These are phyloP conservation scores for Fusarium coicis DNA, from an alignment of 2,329 filamentous ascomycete genomes.

Conservation along the genomic window DNA sequence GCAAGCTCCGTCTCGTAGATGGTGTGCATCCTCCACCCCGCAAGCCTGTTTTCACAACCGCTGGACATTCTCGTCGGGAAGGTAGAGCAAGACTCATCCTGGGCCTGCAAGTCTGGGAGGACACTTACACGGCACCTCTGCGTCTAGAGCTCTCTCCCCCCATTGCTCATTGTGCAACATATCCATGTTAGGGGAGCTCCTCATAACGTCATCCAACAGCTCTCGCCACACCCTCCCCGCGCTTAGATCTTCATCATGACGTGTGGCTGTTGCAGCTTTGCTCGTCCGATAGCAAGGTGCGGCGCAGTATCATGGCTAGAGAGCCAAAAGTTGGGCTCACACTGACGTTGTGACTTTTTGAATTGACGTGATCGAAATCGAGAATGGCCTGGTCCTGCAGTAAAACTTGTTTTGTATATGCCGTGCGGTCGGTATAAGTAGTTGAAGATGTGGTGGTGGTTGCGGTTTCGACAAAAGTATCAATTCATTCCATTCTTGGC, in stretches of 20 bases:
- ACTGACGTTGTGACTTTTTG: slow-evolving; percentile 39
- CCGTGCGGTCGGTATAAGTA: slow-evolving; percentile 33
- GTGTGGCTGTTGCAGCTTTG: slow-evolving; percentile 37
- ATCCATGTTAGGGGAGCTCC: slow-evolving; percentile 22
- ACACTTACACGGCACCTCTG: slow-evolving; percentile 11
- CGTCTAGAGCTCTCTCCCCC: slow-evolving; percentile 9
- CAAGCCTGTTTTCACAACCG: slow-evolving; percentile 37
- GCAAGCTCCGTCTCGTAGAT: slow-evolving; percentile 27
- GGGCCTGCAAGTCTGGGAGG: not conserved
- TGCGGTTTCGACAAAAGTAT: slow-evolving; percentile 27
- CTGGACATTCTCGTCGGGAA: not conserved
- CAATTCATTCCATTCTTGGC: slow-evolving; percentile 35
- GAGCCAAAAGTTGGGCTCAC: slow-evolving; percentile 13
- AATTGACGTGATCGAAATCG: slow-evolving; percentile 35
- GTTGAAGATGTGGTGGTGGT: slow-evolving; percentile 31
- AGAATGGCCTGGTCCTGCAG: slow-evolving; percentile 11
- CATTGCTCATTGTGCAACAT: not conserved
- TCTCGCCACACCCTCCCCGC: slow-evolving; percentile 38
- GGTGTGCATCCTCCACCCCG: slow-evolving; percentile 34
- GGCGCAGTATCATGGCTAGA: slow-evolving; percentile 34
- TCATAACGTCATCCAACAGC: slow-evolving; percentile 41
- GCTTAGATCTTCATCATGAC: slow-evolving; percentile 42
- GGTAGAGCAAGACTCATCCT: slow-evolving; percentile 28
- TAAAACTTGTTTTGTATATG: slow-evolving; percentile 43
- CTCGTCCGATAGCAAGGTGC: slow-evolving; percentile 30